These are phyloP conservation scores for Xylaria sp. DNA, from an alignment of 2,329 filamentous ascomycete species.

Conservation along the genomic window DNA sequence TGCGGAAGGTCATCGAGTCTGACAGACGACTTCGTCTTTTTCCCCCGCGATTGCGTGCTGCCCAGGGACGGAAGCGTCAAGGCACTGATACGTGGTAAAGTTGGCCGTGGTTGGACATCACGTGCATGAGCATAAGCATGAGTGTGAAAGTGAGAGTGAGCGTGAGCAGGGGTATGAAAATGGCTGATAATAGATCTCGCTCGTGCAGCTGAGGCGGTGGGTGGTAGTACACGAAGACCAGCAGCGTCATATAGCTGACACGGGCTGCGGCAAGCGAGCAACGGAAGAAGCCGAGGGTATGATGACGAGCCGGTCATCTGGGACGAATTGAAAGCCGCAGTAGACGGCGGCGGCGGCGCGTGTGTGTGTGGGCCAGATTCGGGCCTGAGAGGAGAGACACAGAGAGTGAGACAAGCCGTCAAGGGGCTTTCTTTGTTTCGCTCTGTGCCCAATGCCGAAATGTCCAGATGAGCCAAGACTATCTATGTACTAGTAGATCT, in stretches of 20 bases:
- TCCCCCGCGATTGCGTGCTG: constrained; percentile 56
- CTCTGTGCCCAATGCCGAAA: neutral
- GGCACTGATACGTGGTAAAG: constrained; percentile 15
- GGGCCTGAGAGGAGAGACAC: neutral
- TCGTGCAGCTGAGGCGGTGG: constrained; percentile 26
- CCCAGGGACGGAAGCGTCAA: neutral
- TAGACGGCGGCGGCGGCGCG: neutral
- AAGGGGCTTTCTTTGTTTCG: too few relatives aligned
- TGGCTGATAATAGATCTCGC: constrained; percentile 26
- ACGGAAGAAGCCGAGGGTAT: constrained; percentile 41
- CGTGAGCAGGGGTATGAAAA: constrained; percentile 18
- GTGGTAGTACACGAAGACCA: constrained; percentile 21
- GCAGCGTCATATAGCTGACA: constrained; percentile 30
- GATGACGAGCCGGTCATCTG: constrained; percentile 41
- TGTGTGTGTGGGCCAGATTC: constrained; percentile 6
- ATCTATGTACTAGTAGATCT: neutral
- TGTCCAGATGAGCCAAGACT: constrained; percentile 1
- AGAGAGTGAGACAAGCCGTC: neutral
- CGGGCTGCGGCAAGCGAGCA: constrained; percentile 37
- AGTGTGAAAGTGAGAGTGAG: neutral
- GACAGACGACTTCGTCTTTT: constrained; percentile 65
- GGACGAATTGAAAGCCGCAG: constrained; percentile 30
- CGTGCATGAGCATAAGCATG: constrained; percentile 31
- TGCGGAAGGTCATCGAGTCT: constrained; percentile 68
- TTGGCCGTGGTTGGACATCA: constrained; percentile 25